Conservation (phyloP, 1,284 basidiomycete species). For the Phellopilus nigrolimitatus region DNA sequence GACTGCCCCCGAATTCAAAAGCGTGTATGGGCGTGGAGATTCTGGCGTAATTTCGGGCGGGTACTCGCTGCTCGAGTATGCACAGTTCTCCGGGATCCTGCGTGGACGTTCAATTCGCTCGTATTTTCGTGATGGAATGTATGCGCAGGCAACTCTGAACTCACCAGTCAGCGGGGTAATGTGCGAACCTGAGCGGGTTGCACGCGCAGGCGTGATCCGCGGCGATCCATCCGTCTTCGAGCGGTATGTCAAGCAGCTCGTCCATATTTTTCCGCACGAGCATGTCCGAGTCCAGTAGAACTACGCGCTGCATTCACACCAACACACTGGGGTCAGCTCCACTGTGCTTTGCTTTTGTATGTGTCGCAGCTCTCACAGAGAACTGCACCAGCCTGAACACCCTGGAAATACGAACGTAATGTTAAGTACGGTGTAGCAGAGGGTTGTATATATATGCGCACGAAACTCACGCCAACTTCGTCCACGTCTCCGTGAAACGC, state of each 20-base stretch:
- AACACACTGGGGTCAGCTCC: background rate
- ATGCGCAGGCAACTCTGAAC: slow-evolving; percentile 23
- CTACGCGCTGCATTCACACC: slow-evolving; percentile 52
- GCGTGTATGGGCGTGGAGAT: slow-evolving; percentile 68
- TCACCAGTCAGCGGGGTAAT: slow-evolving; percentile 90
- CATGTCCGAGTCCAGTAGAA: slow-evolving; percentile 92
- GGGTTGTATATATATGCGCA: background rate
- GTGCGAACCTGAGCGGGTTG: slow-evolving; percentile 78
- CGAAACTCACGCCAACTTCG: slow-evolving; percentile 68
- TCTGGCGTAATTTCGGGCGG: slow-evolving; percentile 45
- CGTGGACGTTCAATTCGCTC: slow-evolving; percentile 2
- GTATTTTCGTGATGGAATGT: slow-evolving; percentile 8
- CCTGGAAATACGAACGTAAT: slow-evolving; percentile 32
- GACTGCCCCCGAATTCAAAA: slow-evolving; percentile 88
- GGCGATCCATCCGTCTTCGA: slow-evolving; percentile 72
- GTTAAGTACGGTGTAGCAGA: background rate
- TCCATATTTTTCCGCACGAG: slow-evolving; percentile 86
- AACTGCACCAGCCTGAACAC: slow-evolving; percentile 75
- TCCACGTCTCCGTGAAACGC: slow-evolving; percentile 86
- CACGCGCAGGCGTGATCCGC: slow-evolving; percentile 89
- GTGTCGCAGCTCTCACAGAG: slow-evolving; percentile 44
- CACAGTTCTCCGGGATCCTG: slow-evolving; percentile 89
- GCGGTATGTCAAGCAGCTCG: slow-evolving; percentile 74
- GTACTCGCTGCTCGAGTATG: slow-evolving; percentile 60
- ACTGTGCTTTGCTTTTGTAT: background rate